These are phyloP conservation scores for Pittosporum tobira DNA, from an alignment of 129 eudicot species.

Conservation along the genomic window DNA sequence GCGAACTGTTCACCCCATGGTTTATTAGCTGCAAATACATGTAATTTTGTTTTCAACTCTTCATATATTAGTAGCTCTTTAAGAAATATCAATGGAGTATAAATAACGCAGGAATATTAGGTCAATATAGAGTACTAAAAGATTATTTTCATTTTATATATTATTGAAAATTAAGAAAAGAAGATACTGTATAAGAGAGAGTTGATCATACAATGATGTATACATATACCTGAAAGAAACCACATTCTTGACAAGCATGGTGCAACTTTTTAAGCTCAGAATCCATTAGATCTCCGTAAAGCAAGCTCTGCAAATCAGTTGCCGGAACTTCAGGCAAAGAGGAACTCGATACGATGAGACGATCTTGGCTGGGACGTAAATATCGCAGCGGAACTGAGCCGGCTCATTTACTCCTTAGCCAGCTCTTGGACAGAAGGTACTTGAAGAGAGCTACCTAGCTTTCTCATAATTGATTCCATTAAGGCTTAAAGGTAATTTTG, in stretches of 20 bases:
- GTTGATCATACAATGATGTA: not conserved
- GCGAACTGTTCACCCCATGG: conserved; percentile 25
- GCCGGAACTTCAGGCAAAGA: conserved; percentile 17
- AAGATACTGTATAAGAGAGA: not conserved
- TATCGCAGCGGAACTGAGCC: conserved; percentile 22
- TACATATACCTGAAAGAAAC: conserved; percentile 44
- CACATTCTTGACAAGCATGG: conserved; percentile 45
- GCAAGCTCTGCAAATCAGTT: conserved; percentile 20
- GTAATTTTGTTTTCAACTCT: not conserved
- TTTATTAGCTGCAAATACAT: conserved; percentile 15
- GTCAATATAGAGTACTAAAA: not conserved
- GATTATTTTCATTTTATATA: no score
- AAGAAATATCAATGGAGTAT: not conserved
- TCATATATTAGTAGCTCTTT: not conserved
- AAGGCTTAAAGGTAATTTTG: no score
- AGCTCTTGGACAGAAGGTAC: conserved; percentile 51
- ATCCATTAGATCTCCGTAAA: not conserved
- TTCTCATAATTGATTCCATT: conserved; percentile 1
- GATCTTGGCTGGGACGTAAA: conserved; percentile 9
- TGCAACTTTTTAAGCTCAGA: conserved; percentile 30
- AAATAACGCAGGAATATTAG: not conserved
- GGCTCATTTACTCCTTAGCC: conserved; percentile 20
- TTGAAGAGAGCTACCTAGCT: conserved; percentile 26
- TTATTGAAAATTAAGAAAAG: no score
- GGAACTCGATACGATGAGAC: not conserved